A percentile compares a stretch with the other conserved stretches of the same genome.
phyloP scores from a whole-genome alignment of 169 alveolate species.

The Theileria parva region DNA sequence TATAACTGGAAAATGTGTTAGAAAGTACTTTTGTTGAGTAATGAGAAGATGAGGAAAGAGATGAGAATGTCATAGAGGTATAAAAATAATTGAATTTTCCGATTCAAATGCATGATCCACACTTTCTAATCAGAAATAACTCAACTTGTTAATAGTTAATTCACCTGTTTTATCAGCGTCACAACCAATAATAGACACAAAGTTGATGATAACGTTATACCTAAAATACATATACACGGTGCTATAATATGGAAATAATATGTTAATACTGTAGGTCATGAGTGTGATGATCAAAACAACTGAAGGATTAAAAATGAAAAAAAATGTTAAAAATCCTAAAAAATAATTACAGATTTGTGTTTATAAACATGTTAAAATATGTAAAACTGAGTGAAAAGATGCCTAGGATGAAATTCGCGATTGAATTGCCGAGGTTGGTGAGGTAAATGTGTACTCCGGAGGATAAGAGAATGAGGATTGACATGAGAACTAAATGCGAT shows the following conservation, averaged over 20 bases:
- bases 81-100: slow-evolving; percentile 23
- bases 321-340: slow-evolving; percentile 29
- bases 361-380: not conserved
- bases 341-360: not conserved
- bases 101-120: slow-evolving; percentile 16
- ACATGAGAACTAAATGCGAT: not conserved
- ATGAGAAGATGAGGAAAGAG: slow-evolving; percentile 10
- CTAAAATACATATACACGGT: not conserved
- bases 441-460: slow-evolving; percentile 18
- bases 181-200: slow-evolving; percentile 16
- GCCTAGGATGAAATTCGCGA: slow-evolving; percentile 25
- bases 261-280: slow-evolving; percentile 50
- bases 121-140: slow-evolving; percentile 5
- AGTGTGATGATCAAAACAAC: slow-evolving; percentile 26
- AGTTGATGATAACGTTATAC: slow-evolving; percentile 34
- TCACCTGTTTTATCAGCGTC: slow-evolving; percentile 25
- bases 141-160: not conserved
- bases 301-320: slow-evolving; percentile 32
- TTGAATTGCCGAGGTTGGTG: slow-evolving; percentile 7
- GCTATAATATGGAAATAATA: not conserved
- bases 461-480: slow-evolving; percentile 5
- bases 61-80: slow-evolving; percentile 27
- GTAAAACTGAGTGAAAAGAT: not conserved
- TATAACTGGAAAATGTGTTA: not conserved
- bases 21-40: slow-evolving; percentile 29